These are phyloP conservation scores for Elongisporangium anandrum DNA, from an alignment of 352 stramenopile species.

Conservation along the genomic window DNA sequence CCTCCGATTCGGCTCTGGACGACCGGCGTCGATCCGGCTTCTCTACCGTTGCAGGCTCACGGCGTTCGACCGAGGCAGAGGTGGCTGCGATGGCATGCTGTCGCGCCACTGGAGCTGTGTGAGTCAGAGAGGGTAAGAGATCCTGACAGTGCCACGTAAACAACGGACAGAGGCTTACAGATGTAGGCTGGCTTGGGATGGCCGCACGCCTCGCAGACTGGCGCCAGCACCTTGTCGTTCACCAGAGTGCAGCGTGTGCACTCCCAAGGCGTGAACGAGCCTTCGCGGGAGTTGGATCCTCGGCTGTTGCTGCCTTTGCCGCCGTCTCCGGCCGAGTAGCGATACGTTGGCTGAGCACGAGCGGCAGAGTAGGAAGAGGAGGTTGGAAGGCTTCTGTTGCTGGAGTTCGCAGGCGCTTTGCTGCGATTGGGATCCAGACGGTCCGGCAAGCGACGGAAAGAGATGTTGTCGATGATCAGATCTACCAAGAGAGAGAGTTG, in stretches of 20 bases:
- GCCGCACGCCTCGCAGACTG: conserved; percentile 71
- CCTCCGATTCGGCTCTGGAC: conserved; percentile 15
- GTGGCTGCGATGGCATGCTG: conserved; percentile 29
- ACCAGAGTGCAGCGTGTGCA: conserved; percentile 71
- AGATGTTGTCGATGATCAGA: conserved; percentile 76
- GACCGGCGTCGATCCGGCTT: background rate
- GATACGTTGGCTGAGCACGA: conserved; percentile 15
- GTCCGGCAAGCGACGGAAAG: conserved; percentile 71
- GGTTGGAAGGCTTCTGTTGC: conserved; percentile 19
- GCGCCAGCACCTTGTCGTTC: conserved; percentile 71
- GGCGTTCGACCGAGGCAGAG: background rate
- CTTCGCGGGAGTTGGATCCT: conserved; percentile 28
- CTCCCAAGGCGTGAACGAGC: conserved; percentile 65
- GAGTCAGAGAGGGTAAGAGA: background rate
- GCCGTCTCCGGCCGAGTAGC: conserved; percentile 19
- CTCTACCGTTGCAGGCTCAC: background rate
- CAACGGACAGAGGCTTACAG: conserved; percentile 42
- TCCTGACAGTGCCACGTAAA: too few relatives aligned
- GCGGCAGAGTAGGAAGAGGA: conserved; percentile 10
- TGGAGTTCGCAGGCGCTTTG: conserved; percentile 13
- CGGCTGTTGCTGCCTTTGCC: conserved; percentile 12
- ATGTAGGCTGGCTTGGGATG: conserved; percentile 57
- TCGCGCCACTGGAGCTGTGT: conserved; percentile 36
- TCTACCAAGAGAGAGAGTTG: conserved; percentile 21
- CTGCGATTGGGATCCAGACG: conserved; percentile 42